These are phyloP conservation scores for Penicillium oxalicum DNA, from an alignment of 2,329 filamentous ascomycete genomes.

Conservation along the genomic window DNA sequence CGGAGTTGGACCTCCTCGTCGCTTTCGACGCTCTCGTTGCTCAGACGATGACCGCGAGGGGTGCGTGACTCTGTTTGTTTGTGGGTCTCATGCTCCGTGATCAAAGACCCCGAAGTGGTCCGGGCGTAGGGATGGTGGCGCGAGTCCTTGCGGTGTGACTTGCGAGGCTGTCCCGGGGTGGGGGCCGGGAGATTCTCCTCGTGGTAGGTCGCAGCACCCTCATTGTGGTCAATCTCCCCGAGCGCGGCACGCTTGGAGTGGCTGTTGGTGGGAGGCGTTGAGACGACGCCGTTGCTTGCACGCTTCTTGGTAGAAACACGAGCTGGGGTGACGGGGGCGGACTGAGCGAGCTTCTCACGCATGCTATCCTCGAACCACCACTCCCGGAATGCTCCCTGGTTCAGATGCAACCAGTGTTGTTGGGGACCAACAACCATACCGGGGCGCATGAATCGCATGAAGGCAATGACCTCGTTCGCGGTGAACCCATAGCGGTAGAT, in stretches of 20 bases:
- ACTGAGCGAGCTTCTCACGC: conserved; percentile 72
- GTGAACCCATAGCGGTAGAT: conserved; percentile 98
- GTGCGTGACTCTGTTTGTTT: conserved; percentile 39
- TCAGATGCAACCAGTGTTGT: conserved; percentile 97
- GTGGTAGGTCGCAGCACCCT: conserved; percentile 40
- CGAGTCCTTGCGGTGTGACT: conserved; percentile 70
- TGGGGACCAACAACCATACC: conserved; percentile 99
- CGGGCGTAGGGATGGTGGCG: conserved; percentile 68
- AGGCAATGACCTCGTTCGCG: conserved; percentile 93
- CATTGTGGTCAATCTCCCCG: conserved; percentile 88
- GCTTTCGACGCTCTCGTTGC: conserved; percentile 57
- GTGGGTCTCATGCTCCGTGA: conserved; percentile 28
- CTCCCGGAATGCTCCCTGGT: conserved; percentile 94
- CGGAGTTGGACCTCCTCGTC: conserved; percentile 80
- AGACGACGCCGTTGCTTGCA: conserved; percentile 64
- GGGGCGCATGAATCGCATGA: conserved; percentile 98
- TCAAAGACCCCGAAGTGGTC: conserved; percentile 44
- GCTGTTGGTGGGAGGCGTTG: conserved; percentile 77
- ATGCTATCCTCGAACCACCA: conserved; percentile 83
- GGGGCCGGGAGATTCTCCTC: conserved; percentile 92
- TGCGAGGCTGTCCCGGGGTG: conserved; percentile 90
- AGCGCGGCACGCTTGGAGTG: conserved; percentile 73
- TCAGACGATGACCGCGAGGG: conserved; percentile 50
- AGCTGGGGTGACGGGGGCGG: conserved; percentile 51
- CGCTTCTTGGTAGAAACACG: conserved; percentile 54